phyloP scores from a whole-genome alignment of 345 rosid genomes.

The Aquilaria sinensis region DNA sequence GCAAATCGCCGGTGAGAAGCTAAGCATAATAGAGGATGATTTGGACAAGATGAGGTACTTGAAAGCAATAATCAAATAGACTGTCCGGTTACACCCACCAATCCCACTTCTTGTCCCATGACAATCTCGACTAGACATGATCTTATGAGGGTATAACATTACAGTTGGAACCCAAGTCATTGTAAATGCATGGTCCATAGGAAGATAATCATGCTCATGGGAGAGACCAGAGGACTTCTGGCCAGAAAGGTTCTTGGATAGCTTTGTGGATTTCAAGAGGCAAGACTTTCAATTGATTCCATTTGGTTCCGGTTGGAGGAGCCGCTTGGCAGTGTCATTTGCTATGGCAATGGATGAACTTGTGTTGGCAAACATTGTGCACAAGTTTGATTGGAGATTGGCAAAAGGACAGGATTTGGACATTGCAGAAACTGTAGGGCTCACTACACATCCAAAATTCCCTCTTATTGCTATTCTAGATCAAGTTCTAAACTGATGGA shows the following conservation, averaged over 20 bases:
- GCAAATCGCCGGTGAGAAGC: not conserved
- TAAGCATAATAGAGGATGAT: not conserved
- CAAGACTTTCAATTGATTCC: constrained; percentile 16
- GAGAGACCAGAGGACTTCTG: constrained; percentile 3
- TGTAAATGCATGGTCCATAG: not conserved
- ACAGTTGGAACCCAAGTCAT: too few relatives aligned
- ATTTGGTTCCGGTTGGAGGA: constrained; percentile 20
- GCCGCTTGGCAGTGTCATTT: constrained; percentile 13
- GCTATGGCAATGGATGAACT: too few relatives aligned
- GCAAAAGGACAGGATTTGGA: not conserved
- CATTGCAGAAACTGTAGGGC: too few relatives aligned
- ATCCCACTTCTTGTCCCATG: not conserved
- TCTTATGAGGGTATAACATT: too few relatives aligned
- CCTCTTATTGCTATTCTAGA: too few relatives aligned
- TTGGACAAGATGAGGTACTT: too few relatives aligned
- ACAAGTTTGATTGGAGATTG: not conserved
- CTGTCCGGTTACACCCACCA: too few relatives aligned
- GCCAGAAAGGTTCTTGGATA: not conserved
- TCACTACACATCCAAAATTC: too few relatives aligned
- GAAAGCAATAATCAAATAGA: too few relatives aligned
- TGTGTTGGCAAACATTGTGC: not conserved
- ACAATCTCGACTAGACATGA: too few relatives aligned
- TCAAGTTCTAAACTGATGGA: too few relatives aligned
- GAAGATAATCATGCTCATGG: too few relatives aligned
- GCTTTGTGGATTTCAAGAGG: constrained; percentile 17